Percentiles rank a stretch among this genome's conserved stretches.
Conservation (phyloP, 148 eudicot species). For the Gaultheria prostrata region DNA sequence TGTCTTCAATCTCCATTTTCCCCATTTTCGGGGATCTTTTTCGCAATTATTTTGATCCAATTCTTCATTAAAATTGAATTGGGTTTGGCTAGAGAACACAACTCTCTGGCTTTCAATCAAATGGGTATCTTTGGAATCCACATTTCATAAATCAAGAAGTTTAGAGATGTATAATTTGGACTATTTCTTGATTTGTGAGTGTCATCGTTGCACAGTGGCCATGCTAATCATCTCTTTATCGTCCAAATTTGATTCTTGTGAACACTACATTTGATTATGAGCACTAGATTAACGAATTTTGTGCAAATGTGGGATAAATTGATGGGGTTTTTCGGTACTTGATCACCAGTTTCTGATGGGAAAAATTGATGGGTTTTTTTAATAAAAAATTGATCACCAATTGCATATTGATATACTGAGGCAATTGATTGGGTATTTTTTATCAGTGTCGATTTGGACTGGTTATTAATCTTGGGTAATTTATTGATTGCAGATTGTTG, state of each 20-base stretch:
- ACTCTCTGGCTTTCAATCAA: not conserved
- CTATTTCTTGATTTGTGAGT: too few species aligned
- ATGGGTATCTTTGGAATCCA: not conserved
- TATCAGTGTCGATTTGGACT: not conserved
- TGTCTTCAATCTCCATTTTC: not conserved
- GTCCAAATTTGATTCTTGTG: too few species aligned
- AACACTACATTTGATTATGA: not conserved
- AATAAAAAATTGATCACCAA: not conserved
- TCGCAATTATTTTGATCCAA: not conserved
- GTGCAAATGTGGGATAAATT: not conserved
- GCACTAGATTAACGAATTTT: not conserved
- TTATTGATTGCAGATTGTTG: conserved; percentile 51
- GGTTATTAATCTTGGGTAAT: not conserved
- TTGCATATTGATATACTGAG: not conserved
- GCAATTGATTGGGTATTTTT: not conserved
- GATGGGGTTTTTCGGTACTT: not conserved
- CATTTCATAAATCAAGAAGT: not conserved
- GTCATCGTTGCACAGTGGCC: too few species aligned
- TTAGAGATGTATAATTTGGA: too few species aligned
- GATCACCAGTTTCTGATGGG: not conserved
- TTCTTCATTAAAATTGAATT: not conserved
- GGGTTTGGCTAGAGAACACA: not conserved
- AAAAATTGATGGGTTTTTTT: not conserved
- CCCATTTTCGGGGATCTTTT: not conserved
- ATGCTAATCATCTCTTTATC: too few species aligned